Base-by-base conservation (phyloP, 768 basidiomycete species). In the Amylocystis lapponica region DNA sequence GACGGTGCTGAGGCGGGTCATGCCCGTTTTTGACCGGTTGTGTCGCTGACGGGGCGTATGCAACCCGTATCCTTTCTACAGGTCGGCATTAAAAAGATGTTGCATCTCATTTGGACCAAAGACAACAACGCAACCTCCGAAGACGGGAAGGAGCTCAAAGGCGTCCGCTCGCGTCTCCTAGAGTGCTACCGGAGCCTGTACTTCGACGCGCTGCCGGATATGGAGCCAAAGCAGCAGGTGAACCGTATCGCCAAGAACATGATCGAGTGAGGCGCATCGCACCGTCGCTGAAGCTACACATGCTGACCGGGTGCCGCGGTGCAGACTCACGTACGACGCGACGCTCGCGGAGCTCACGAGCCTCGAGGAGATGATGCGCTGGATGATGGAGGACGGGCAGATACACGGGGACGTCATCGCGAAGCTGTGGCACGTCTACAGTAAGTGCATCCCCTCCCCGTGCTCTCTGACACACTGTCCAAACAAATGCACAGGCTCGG, bases 51-150 rank as follows among this genome's bases (percentile, higher is more conserved):
- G 27, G 26, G 3, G 17, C 11, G 6, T 8, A 10, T 25, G 2
- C 11, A 13, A 35, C 19, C 23, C 7, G 21, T 31, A 7, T 42
- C 16, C 13, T 17, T 14, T 42, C 4, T 34, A 25, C 51, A 95
- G 91, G 64, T 66, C 12, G 96, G 96, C 1, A 83, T 99, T 57
- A 92, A 87, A 69, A 90, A 83, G 56, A 97, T 98, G 95, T 61
- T 99, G 12, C 96, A 98, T 61, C 71, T 99, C 20, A 89, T 99
- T 53, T 98, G 96, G 96, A 77, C 79, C 21, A 98, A 98, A 60
- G 95, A 99, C 57, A 91, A 91, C 56, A 85, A 68, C 39, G 72
- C 78, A 19, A 79, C 86, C n/a, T 79, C 78, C 23, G 80, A 81
- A 51, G 81, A 83, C 37, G 79, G 77, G 19, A 76, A 75, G 50